Evolutionary conservation across 2,329 filamentous ascomycete species (phyloP), one percentile per base, ranked within the genome.

Genomic region (Aspergillus quadricinctus): DNA sequence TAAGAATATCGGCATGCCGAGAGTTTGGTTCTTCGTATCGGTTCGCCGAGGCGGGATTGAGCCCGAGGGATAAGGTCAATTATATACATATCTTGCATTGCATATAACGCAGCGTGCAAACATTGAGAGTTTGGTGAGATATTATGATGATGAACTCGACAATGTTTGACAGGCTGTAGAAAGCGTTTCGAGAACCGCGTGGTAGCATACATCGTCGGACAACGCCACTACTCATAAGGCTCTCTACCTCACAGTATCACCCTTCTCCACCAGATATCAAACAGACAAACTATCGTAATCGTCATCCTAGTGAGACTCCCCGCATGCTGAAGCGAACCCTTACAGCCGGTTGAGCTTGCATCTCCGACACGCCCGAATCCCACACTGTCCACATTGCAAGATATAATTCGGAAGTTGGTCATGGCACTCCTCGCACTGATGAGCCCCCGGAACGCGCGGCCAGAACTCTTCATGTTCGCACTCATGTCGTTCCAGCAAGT

Each of bases 301-400:
- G 4, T 21, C 40, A 10, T 21, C 10, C n/a, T 21, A 6, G 9
- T 19, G 9, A 23, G 41, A 2, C 41, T 21, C 41, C 40, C 2
- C 14, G 14, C 19, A 37, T 23, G 41, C 21, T 19, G 4, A 45
- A 19, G 19, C n/a, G 8, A 10, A 19, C 10, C n/a, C 41, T 48
- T 23, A 59, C 25, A 63, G 19, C 11, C 55, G 57, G 48, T 64
- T 61, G 3, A 49, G 41, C 49, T 55, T 59, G 50, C 59, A 61
- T 10, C 52, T 43, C 27, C 21, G 45, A 49, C 58, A 62, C 6
- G 48, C 51, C 4, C 49, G 50, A 29, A 59, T 29, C 4, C 45
- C 17, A 35, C 61, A 62, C n/a, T 52, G 25, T 6, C 19, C 25
- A 43, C 56, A 62, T 40, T 53, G 17, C 27, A 53, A 14, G 19